Evolutionary conservation across 768 basidiomycete species (phyloP).

Genomic region (Clitopilus hobsonii): DNA sequence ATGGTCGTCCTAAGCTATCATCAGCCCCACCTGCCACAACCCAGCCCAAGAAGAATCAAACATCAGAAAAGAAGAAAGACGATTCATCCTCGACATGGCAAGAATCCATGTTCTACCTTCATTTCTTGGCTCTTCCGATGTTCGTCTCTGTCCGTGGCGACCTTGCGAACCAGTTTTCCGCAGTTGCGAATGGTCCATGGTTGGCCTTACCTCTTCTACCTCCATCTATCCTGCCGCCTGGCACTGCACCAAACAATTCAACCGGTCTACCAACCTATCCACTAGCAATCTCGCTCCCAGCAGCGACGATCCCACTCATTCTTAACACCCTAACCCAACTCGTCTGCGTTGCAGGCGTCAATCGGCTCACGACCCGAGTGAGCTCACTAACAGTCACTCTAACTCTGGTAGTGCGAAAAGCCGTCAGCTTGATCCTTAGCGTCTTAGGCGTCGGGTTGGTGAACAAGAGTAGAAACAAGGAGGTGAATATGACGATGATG

Average conservation of each 20-base stretch:
- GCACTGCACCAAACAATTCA: constrained; percentile 9
- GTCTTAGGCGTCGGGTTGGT: constrained; percentile 39
- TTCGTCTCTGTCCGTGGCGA: constrained; percentile 58
- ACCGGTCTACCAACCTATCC: constrained; percentile 19
- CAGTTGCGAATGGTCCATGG: constrained; percentile 36
- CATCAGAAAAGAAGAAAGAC: not conserved
- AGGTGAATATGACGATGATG: constrained; percentile 44
- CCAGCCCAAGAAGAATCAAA: not conserved
- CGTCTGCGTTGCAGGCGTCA: constrained; percentile 82
- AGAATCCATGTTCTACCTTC: constrained; percentile 90
- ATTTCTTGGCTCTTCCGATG: constrained; percentile 75
- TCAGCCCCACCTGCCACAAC: constrained; percentile 1
- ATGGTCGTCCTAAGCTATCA: constrained; percentile 22
- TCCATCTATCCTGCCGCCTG: constrained; percentile 7
- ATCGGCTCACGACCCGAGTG: constrained; percentile 76
- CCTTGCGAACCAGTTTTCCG: constrained; percentile 40
- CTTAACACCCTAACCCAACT: constrained; percentile 83
- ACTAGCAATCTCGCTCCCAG: constrained; percentile 36
- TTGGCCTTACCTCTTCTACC: constrained; percentile 19
- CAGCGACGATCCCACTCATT: constrained; percentile 56
- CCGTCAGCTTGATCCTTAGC: constrained; percentile 70
- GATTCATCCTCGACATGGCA: constrained; percentile 52
- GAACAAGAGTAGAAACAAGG: constrained; percentile 16
- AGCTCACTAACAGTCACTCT: constrained; percentile 75
- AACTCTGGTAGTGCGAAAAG: constrained; percentile 77